phyloP scores from a whole-genome alignment of 108 stramenopile species.

The Chaetoceros tenuissimus region DNA sequence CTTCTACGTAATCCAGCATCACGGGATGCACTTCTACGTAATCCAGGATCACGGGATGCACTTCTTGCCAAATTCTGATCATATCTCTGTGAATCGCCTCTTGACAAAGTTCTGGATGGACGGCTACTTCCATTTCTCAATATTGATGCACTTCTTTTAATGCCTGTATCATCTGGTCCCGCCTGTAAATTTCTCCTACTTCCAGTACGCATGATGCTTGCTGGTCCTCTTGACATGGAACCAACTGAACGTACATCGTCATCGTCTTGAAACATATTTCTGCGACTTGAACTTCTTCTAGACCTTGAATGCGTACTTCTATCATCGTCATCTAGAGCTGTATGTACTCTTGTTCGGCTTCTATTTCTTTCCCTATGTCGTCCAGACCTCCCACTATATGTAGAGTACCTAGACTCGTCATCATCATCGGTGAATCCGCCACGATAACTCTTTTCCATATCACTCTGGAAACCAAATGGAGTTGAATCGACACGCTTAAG shows the following conservation, averaged over 20 bases:
- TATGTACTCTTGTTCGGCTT: background rate
- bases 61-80: no score
- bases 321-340: background rate
- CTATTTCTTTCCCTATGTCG: no score
- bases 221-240: no score
- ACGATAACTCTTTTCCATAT: background rate
- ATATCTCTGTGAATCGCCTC: background rate
- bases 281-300: background rate
- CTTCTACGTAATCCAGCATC: no score
- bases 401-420: background rate
- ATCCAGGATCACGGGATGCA: no score
- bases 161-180: background rate
- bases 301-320: background rate
- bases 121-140: background rate
- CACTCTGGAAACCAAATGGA: background rate
- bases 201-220: background rate
- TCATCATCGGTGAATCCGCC: background rate
- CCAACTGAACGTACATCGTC: background rate
- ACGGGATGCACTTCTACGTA: no score
- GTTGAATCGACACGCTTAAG: background rate
- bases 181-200: background rate
- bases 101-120: background rate
- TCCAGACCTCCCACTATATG: background rate
- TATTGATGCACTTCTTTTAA: background rate
- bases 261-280: background rate